Evolutionary conservation across 805 yeast genomes (phyloP), one percentile per base, ranked within the genome.

Genomic region (Ascoidea rubescens): DNA sequence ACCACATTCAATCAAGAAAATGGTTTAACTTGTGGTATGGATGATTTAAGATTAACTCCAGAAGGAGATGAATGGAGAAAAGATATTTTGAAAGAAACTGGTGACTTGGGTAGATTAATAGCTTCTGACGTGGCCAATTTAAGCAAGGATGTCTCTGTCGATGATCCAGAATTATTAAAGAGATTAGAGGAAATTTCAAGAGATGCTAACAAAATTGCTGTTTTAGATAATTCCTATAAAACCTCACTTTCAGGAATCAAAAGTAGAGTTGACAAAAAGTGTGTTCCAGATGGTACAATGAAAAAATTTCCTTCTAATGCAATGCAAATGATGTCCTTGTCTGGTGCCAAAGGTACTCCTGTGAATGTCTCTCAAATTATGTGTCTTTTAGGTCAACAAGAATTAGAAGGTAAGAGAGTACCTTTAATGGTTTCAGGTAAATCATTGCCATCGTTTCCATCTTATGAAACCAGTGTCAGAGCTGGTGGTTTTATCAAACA

Each of bases 11-110:
- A 84, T 62, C 90, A 84, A 78, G 77, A 80, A 71, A 85, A 87
- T 53, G 98, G 96, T 1, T 87, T 93, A 65, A 93, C 99, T 5
- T 93, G 99, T 82, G 99, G 99, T 77, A 95, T 93, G 99, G 99
- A 93, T 67, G 99, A 93, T 72, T 75, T 93, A 67, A 80, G 96
- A 65, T 76, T 95, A 59, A 93, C 98, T 28, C 78, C 68, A 3
- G 96, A 87, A 60, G 99, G 99, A 64, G 90, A 95, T 66, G 63
- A 74, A 55, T 82, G 95, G 91, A 82, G 99, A 74, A 70, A 71
- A 12, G 95, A 88, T 55, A 86, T 93, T 56, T 75, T 95, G 66
- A 71, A 78, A 58, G 81, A 81, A 54, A 81, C 95, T 31, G 77
- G 76, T 51, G 95, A 85, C 61, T 82, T 81, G 53, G 99, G 99